A percentile compares a stretch with the other conserved stretches of the same genome.
Conservation (phyloP, 306 rosid species). For the Begonia peltatifolia region DNA sequence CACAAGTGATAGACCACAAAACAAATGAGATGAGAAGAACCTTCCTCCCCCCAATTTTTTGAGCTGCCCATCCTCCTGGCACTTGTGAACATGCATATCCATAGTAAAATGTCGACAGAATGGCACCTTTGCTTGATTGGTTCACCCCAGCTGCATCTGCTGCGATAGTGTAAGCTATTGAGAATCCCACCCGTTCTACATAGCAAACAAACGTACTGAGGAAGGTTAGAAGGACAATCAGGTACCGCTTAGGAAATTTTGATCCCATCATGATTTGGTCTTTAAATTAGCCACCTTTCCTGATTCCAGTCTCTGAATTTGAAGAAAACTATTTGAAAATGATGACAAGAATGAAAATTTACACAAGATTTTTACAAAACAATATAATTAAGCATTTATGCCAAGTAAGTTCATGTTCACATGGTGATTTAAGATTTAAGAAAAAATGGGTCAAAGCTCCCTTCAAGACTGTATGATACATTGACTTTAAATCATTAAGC, state of each 20-base stretch:
- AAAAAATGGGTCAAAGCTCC: too few species aligned
- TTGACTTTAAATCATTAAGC: too few species aligned
- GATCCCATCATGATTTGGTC: conserved; percentile 19
- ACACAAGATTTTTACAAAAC: too few species aligned
- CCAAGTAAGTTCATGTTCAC: too few species aligned
- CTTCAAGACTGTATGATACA: too few species aligned
- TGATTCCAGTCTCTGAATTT: too few species aligned
- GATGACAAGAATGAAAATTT: too few species aligned
- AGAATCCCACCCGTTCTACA: conserved; percentile 86
- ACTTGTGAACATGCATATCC: conserved; percentile 97
- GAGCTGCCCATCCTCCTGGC: conserved; percentile 96
- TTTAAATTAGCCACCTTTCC: too few species aligned
- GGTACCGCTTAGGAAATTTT: conserved; percentile 56
- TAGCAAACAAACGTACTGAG: conserved; percentile 86
- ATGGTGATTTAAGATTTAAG: too few species aligned
- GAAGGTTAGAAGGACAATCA: conserved; percentile 75
- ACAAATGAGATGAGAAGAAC: conserved; percentile 74
- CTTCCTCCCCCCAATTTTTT: conserved; percentile 72
- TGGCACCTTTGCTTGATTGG: conserved; percentile 73
- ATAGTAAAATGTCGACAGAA: conserved; percentile 77
- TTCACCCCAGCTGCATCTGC: conserved; percentile 62
- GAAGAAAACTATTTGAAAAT: too few species aligned
- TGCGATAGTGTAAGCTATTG: conserved; percentile 85
- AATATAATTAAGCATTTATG: too few species aligned
- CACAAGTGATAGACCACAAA: conserved; percentile 78